Percentiles rank a stretch among this genome's conserved stretches.
phyloP scores from a whole-genome alignment of 2,329 filamentous ascomycete genomes.

The Exophiala alcalophila region DNA sequence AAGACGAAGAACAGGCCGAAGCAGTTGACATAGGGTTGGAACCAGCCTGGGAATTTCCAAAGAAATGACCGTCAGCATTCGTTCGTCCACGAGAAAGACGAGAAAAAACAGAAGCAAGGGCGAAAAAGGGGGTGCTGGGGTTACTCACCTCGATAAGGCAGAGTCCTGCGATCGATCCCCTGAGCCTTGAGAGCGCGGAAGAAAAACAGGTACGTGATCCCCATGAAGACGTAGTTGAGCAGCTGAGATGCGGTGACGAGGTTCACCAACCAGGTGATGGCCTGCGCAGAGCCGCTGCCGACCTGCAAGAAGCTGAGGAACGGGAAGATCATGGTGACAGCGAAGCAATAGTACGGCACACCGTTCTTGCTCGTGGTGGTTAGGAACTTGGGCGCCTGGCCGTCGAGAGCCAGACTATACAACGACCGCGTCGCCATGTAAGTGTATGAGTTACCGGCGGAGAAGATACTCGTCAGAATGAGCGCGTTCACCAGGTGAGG shows the following conservation, averaged over 20 bases:
- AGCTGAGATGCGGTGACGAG: constrained; percentile 45
- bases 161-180: constrained; percentile 60
- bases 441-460: constrained; percentile 52
- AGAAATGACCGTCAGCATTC: constrained; percentile 38
- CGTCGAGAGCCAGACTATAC: constrained; percentile 53
- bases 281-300: constrained; percentile 58
- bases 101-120: too few relatives aligned
- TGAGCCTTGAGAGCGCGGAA: constrained; percentile 64
- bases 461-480: constrained; percentile 33
- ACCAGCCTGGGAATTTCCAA: constrained; percentile 43
- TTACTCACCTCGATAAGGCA: constrained; percentile 64
- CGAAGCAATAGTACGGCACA: constrained; percentile 68
- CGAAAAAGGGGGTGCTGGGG: too few relatives aligned
- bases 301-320: constrained; percentile 71
- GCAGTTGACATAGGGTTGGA: constrained; percentile 56
- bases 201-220: constrained; percentile 66
- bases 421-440: constrained; percentile 64
- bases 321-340: constrained; percentile 60
- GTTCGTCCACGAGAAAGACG: neutral
- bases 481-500: constrained; percentile 57
- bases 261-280: constrained; percentile 49
- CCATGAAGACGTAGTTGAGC: constrained; percentile 66
- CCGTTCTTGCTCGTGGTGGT: constrained; percentile 56
- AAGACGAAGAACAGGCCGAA: constrained; percentile 59
- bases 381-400: constrained; percentile 49